Base-by-base conservation (phyloP, 164 flowering plant genomes). In the Akebia trifoliata region DNA sequence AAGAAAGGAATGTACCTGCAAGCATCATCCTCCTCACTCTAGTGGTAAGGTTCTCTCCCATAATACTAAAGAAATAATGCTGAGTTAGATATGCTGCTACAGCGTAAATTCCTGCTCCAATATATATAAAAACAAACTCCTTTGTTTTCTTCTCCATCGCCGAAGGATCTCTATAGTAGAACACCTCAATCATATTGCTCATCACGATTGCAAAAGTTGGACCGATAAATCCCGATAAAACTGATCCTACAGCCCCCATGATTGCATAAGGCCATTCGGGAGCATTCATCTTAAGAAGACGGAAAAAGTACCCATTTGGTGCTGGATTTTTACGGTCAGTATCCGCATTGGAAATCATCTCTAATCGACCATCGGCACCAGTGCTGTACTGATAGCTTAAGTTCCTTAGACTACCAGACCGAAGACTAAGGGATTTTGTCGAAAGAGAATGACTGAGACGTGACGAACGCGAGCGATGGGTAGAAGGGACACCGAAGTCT, bases 21-120 rank as follows among this genome's bases (percentile, higher is more conserved):
- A 94, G 95, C 99, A 94, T 90, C 99, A 94, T 87, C 62, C 96
- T 81, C 62, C 99, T 76, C 30, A 94, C 99, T 70, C 99, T 74
- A 24, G 97, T 94, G 1, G 99, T 94, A 60, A 94, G 91, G 59
- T 90, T 94, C 65, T 94, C 99, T 2, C 99, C 99, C 97, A 94
- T 88, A 25, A 94, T 86, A 50, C 96, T 90, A 63, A 90, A 94
- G 87, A 90, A 94, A 69, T 94, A 94, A 75, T 90, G 97, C 67
- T 94, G 99, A 34, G 82, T 84, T 69, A 90, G 70, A 63, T 90
- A 94, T n/a, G 99, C 96, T 4, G 77, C 80, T 6, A 94, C 97
- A 10, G 99, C 99, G 60, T 94, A 94, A 24, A 94, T 79, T 25
- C 99, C 99, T 2, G 87, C 84, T 22, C 97, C 97, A 20, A 94